Evolutionary conservation across 306 rosid species (phyloP).

Genomic region (Phaseolus lunatus): DNA sequence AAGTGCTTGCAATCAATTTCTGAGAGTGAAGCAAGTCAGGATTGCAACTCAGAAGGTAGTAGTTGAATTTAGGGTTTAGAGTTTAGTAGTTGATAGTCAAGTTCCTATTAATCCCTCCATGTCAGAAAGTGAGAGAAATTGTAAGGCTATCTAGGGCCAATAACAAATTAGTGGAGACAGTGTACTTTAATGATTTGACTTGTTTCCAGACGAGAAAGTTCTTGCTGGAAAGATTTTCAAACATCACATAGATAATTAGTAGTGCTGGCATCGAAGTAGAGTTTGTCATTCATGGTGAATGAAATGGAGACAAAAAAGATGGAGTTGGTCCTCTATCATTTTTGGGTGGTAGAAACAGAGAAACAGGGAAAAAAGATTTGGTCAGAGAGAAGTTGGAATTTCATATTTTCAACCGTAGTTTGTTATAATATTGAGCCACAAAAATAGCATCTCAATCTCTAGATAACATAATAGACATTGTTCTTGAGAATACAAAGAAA

Average conservation of each 20-base stretch:
- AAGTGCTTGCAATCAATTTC: not conserved
- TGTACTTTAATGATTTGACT: not conserved
- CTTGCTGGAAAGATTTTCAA: not conserved
- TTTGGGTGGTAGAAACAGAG: not conserved
- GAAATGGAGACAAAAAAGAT: not conserved
- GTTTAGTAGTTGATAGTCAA: not conserved
- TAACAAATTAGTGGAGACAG: not conserved
- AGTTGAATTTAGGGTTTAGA: not conserved
- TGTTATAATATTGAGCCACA: not conserved
- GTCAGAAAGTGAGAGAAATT: not conserved
- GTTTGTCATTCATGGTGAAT: not conserved
- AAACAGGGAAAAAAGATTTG: not conserved
- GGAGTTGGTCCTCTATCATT: not conserved
- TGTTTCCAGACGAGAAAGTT: not conserved
- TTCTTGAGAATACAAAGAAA: not conserved
- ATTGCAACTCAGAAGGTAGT: not conserved
- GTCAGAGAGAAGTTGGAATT: not conserved
- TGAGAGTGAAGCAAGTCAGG: too few species aligned
- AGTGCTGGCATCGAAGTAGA: not conserved
- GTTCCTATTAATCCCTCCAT: not conserved
- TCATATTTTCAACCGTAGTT: not conserved
- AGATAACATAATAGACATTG: not conserved
- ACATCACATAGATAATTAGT: not conserved
- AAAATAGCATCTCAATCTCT: not conserved
- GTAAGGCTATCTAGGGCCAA: not conserved